Conservation (phyloP, 2,329 filamentous ascomycete species). For the Orbilia javanica region DNA sequence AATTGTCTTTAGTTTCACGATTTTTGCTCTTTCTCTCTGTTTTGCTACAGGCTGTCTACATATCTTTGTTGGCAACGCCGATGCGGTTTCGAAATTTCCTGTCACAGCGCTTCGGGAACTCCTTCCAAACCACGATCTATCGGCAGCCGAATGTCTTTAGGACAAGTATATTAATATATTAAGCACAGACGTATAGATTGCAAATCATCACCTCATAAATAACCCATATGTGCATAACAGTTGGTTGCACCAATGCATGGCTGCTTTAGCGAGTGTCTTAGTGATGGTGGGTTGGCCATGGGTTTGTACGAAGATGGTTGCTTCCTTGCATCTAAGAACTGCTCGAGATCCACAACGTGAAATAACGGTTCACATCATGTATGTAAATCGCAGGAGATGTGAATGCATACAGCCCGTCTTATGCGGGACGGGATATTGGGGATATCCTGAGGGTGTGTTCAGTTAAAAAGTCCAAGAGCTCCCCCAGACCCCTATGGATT, state of each 20-base stretch:
- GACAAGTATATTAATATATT: conserved; percentile 10
- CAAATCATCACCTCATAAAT: conserved; percentile 48
- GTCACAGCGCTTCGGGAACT: conserved; percentile 26
- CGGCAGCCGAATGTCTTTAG: neutral
- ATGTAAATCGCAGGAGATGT: conserved; percentile 21
- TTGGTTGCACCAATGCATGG: conserved; percentile 36
- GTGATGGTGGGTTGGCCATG: conserved; percentile 22
- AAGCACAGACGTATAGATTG: conserved; percentile 35
- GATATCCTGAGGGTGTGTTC: conserved; percentile 18
- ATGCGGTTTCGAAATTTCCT: conserved; percentile 10
- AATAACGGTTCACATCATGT: conserved; percentile 1
- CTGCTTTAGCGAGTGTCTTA: conserved; percentile 40
- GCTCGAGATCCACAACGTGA: neutral
- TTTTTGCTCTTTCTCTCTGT: too few species aligned
- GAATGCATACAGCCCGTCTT: conserved; percentile 8
- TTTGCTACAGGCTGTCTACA: too few species aligned
- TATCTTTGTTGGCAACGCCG: conserved; percentile 11
- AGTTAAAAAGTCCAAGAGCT: conserved; percentile 37
- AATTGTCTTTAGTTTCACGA: neutral
- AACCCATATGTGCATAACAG: conserved; percentile 28
- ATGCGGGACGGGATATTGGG: conserved; percentile 52
- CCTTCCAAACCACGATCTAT: conserved; percentile 11
- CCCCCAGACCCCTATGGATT: conserved; percentile 3
- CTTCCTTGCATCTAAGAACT: conserved; percentile 13
- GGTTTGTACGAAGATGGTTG: conserved; percentile 14